These are phyloP conservation scores for Polyrhizophydium stewartii DNA, from an alignment of 371 early-diverging fungal genomes.

Conservation along the genomic window DNA sequence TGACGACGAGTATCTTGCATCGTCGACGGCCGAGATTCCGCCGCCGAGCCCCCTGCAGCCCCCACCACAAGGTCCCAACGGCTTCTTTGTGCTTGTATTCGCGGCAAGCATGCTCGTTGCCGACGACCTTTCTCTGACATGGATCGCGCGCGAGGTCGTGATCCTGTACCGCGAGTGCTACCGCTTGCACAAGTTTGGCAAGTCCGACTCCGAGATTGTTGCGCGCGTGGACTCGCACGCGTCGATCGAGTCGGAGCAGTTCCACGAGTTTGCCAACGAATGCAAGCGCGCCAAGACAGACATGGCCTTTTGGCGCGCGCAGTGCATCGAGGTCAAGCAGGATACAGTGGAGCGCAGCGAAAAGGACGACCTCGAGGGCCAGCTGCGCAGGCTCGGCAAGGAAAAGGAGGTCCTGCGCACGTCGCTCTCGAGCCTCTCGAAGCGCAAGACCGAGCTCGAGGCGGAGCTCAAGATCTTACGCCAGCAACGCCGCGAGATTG, in stretches of 20 bases:
- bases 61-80: background rate
- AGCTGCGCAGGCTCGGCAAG: slow-evolving; percentile 16
- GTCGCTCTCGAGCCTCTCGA: slow-evolving; percentile 22
- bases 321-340: slow-evolving; percentile 37
- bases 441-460: slow-evolving; percentile 27
- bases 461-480: slow-evolving; percentile 18
- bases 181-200: background rate
- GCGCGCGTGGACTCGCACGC: slow-evolving; percentile 11
- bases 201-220: background rate
- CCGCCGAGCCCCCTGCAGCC: background rate
- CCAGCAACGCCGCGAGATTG: slow-evolving; percentile 29
- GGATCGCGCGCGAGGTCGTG: slow-evolving; percentile 23
- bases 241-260: slow-evolving; percentile 30
- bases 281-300: slow-evolving; percentile 11
- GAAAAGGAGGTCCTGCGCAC: slow-evolving; percentile 18
- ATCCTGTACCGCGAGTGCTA: slow-evolving; percentile 17
- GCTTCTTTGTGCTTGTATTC: slow-evolving; percentile 17
- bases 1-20: too few relatives aligned
- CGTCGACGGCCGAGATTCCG: background rate
- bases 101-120: slow-evolving; percentile 16
- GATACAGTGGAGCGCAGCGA: slow-evolving; percentile 32
- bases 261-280: slow-evolving; percentile 33
- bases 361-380: slow-evolving; percentile 24
- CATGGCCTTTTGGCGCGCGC: slow-evolving; percentile 28
- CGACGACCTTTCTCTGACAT: slow-evolving; percentile 21